Evolutionary conservation across 805 yeast species (phyloP).

Genomic region (Suhomyces sp.): DNA sequence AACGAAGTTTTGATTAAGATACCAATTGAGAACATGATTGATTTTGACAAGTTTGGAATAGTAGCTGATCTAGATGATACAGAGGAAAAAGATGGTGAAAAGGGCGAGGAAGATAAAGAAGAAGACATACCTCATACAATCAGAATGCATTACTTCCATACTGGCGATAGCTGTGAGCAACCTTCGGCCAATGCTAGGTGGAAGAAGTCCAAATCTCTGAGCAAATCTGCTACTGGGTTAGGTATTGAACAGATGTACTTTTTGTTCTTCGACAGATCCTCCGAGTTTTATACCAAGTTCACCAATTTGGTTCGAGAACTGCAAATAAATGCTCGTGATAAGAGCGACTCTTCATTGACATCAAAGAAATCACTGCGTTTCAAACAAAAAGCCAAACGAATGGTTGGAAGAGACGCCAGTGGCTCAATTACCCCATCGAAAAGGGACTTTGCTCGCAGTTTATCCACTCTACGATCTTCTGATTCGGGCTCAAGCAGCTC

Average conservation of each 20-base stretch:
- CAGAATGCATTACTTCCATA: conserved; percentile 50
- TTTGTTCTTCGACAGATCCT: conserved; percentile 57
- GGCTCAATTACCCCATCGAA: conserved; percentile 1
- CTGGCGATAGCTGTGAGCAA: conserved; percentile 4
- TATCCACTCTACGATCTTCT: conserved; percentile 15
- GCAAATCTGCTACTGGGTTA: background rate
- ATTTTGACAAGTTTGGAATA: conserved; percentile 54
- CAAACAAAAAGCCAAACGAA: conserved; percentile 8
- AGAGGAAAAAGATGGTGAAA: conserved; percentile 1
- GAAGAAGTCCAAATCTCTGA: conserved; percentile 2
- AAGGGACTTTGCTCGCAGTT: conserved; percentile 4
- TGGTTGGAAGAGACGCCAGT: conserved; percentile 4
- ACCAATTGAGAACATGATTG: conserved; percentile 66
- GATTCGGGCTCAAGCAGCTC: conserved; percentile 3
- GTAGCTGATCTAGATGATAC: conserved; percentile 21
- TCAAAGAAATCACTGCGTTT: background rate
- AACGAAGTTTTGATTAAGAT: conserved; percentile 74
- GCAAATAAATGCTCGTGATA: conserved; percentile 2
- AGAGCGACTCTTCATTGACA: conserved; percentile 3
- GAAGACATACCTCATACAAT: conserved; percentile 37
- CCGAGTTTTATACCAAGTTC: conserved; percentile 40
- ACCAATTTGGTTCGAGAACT: conserved; percentile 22
- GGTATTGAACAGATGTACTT: conserved; percentile 64
- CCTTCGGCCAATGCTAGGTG: background rate
- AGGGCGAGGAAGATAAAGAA: conserved; percentile 41